These are phyloP conservation scores for Funneliformis geosporum DNA, from an alignment of 192 early-diverging fungal genomes.

Conservation along the genomic window DNA sequence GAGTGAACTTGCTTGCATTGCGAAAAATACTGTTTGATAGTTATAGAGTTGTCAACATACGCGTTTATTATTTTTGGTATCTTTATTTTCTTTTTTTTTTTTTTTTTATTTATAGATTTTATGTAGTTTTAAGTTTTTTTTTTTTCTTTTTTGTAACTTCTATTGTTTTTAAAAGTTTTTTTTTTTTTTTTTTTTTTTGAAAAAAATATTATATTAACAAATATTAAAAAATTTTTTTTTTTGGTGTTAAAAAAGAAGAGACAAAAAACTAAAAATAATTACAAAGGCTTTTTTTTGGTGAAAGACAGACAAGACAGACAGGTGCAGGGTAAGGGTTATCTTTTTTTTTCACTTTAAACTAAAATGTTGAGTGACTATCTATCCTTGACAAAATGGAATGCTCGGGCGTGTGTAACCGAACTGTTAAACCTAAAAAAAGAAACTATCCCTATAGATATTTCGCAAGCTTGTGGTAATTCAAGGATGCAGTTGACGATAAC, in stretches of 20 bases:
- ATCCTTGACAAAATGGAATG: constrained; percentile 18
- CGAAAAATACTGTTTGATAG: not conserved
- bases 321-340: constrained; percentile 5
- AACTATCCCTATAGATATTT: not conserved
- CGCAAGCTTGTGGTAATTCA: too few relatives aligned
- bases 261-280: not conserved
- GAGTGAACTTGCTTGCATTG: constrained; percentile 24
- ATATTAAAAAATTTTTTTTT: not conserved
- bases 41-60: constrained; percentile 1
- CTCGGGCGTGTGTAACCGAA: constrained; percentile 6
- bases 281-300: not conserved
- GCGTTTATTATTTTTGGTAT: constrained; percentile 4
- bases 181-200: not conserved
- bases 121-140: not conserved
- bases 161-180: not conserved
- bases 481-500: too few relatives aligned
- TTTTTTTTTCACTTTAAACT: constrained; percentile 8
- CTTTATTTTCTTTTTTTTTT: not conserved
- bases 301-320: not conserved
- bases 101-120: not conserved
- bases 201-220: not conserved
- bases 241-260: not conserved
- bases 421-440: constrained; percentile 6
- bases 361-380: constrained; percentile 20
- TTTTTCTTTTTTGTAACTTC: not conserved